Evolutionary conservation across 768 basidiomycete genomes (phyloP).

Genomic region (Flagelloscypha sp.): DNA sequence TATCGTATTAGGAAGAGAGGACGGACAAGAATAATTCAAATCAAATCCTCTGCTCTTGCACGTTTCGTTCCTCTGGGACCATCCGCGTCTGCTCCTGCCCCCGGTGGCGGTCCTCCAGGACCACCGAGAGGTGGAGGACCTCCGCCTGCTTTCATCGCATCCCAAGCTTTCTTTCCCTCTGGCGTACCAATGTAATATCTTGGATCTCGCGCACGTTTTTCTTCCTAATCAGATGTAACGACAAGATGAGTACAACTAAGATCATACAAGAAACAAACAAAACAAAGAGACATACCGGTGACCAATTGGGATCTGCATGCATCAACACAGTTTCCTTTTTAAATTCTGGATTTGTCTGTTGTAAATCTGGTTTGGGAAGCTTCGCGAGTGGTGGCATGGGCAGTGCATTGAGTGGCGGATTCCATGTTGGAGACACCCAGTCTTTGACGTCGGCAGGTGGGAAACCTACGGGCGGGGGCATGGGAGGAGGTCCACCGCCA

Average conservation of each 20-base stretch:
- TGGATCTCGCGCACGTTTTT: constrained; percentile 57
- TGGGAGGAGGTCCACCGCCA: constrained; percentile 9
- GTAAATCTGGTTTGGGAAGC: constrained; percentile 48
- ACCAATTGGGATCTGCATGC: constrained; percentile 70
- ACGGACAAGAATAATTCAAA: too few relatives aligned
- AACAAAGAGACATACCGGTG: constrained; percentile 48
- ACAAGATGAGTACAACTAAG: constrained; percentile 6
- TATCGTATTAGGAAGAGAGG: too few relatives aligned
- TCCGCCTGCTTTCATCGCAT: constrained; percentile 13
- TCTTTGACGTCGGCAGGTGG: constrained; percentile 13
- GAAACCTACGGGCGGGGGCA: not conserved
- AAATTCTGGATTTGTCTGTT: constrained; percentile 63
- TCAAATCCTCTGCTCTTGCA: constrained; percentile 83
- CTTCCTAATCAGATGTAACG: constrained; percentile 44
- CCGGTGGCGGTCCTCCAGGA: too few relatives aligned
- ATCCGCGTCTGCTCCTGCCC: constrained; percentile 28
- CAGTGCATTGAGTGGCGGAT: constrained; percentile 11
- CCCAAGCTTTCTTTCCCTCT: too few relatives aligned
- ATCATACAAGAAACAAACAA: not conserved
- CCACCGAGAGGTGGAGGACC: constrained; percentile 12
- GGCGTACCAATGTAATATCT: constrained; percentile 54
- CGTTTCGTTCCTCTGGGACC: constrained; percentile 77
- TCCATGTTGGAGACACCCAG: constrained; percentile 6
- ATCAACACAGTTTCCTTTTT: constrained; percentile 73
- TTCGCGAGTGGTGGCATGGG: constrained; percentile 21